Evolutionary conservation across 2,329 filamentous ascomycete genomes (phyloP), one percentile per base, ranked within the genome.

Genomic region (Calonectria pauciramosa): DNA sequence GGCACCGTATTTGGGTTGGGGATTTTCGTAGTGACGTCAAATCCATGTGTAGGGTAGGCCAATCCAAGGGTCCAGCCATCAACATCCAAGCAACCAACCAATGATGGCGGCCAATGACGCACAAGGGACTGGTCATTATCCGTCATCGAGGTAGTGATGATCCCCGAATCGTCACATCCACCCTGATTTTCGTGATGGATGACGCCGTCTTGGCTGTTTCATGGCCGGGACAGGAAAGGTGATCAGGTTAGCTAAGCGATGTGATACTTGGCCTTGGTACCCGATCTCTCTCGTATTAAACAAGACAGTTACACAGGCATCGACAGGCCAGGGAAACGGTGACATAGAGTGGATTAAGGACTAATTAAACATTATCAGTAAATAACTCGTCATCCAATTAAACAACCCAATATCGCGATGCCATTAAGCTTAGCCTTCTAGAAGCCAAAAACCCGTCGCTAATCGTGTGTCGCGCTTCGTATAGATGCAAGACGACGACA

Each of bases 11-110:
- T 63, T 60, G 30, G 52, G 44, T 52, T 41, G 49, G 26, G 23
- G 70, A 75, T 76, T 76, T 36, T 36, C 71, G 54, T 51, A 26
- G 75, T 80, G 79, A 80, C 79, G 77, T 80, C 76, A 78, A 74
- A 56, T 16, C 34, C 38, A 34, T 30, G 60, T 70, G 63, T 70
- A 68, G 67, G 54, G 56, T 68, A 70, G 38, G 47, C 47, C 52
- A 54, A 67, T 54, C 47, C 52, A 23, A 44, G 72, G 34, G 41
- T 63, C 10, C 16, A 23, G 18, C 56, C 32, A 65, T 52, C 56
- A 41, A 41, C 23, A 65, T 52, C 34, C 28, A 54, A 36, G 2
- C 6, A 28, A 44, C 18, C 44, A 52, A 18, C 66, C 65, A 72
- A 67, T 76, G 64, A 68, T 28, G 30, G 34, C 20, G 23, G 32